These are phyloP conservation scores for Luffa acutangula DNA, from an alignment of 306 rosid species.

Conservation along the genomic window DNA sequence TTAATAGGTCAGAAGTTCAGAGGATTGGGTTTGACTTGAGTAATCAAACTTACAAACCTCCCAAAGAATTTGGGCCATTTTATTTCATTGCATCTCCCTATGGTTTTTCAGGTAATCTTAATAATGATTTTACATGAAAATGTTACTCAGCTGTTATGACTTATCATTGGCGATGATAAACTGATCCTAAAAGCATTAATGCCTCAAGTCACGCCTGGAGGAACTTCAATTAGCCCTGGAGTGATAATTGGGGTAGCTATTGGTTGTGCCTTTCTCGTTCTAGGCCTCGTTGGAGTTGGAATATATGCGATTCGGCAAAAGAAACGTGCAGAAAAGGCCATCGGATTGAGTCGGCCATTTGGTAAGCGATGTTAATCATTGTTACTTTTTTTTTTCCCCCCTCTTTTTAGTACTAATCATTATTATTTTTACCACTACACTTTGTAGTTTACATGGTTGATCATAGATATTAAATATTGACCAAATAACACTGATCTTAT, in stretches of 20 bases:
- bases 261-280: constrained; percentile 45
- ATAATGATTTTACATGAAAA: background rate
- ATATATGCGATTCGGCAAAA: constrained; percentile 69
- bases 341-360: constrained; percentile 72
- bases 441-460: background rate
- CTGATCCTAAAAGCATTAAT: constrained; percentile 16
- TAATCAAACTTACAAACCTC: constrained; percentile 86
- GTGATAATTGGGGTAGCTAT: constrained; percentile 40
- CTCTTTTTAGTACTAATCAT: too few species aligned
- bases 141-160: background rate
- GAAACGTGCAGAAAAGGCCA: constrained; percentile 91
- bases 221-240: constrained; percentile 37
- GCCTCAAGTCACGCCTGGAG: constrained; percentile 29
- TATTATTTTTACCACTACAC: background rate
- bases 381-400: constrained; percentile 3
- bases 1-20: constrained; percentile 60
- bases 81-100: constrained; percentile 63
- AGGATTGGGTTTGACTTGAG: constrained; percentile 75
- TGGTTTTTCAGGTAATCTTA: constrained; percentile 47
- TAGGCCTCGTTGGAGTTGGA: constrained; percentile 56
- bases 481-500: constrained; percentile 9
- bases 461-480: background rate
- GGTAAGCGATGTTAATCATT: constrained; percentile 27
- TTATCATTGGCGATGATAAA: background rate
- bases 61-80: constrained; percentile 65